Evolutionary conservation across 352 stramenopile genomes (phyloP), one percentile per base, ranked within the genome.

Genomic region (Elongisporangium prolatum): DNA sequence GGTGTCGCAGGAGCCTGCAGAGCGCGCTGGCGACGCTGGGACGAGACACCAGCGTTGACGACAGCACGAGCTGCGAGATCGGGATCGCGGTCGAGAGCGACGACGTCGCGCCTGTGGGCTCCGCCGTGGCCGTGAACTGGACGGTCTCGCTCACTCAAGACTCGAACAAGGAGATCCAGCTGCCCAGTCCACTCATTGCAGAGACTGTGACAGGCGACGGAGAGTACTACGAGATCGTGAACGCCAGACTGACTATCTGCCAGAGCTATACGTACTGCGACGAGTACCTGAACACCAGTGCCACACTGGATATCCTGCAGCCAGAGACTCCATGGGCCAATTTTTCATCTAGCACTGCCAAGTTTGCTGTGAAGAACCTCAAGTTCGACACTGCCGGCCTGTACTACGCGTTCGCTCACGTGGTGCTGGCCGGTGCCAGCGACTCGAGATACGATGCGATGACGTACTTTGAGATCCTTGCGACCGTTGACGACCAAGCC

Each of bases 381-480:
- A 57, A 20, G 5, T 88, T 88, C 28, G 69, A 50, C n/a, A 47
- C 64, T 6, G 75, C 56, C 40, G 51, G 24, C 28, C 48, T 86
- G 37, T 80, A 84, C 50, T 37, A 48, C 0, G 75, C 75, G 5
- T 75, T 86, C 51, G 53, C 64, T 4, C 77, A 86, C 54, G 25
- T 87, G 37, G 79, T 80, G 11, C 57, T 88, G 5, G 67, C 67
- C 7, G 72, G 68, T 0, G 34, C 60, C 11, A 62, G 68, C 20
- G 49, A 38, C 16, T 71, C 68, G 18, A 61, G 80, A 51, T 86
- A 80, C 40, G 80, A 89, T 52, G 74, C 76, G 52, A 62, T 73
- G 49, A 78, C 68, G 55, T 82, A 82, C 61, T 85, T 89, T 28
- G 59, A 76, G 21, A 53, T 86, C 7, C 65, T 85, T 21, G 73